Base-by-base conservation (phyloP, 2,329 filamentous ascomycete genomes). In the Neopestalotiopsis sp. region DNA sequence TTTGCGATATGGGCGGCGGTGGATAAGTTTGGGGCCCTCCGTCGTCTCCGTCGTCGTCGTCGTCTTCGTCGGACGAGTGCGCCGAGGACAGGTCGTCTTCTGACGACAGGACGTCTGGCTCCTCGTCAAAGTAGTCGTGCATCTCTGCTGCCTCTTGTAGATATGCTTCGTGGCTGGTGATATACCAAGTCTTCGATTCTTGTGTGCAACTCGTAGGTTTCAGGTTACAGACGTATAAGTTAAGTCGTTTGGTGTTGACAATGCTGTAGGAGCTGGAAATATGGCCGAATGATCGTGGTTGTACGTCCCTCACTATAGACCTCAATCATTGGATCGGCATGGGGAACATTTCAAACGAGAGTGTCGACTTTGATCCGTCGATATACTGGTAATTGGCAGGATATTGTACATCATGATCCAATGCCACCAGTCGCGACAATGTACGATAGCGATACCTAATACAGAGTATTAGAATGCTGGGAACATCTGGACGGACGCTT, bases 1-100 rank as follows among this genome's bases (percentile, higher is more conserved):
- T 87, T 69, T 85, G 86, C 63, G 83, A 84, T 24, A 84, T 78
- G 12, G 83, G 84, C 17, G 80, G 84, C 12, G 83, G 84, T 10
- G 59, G 59, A 32, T 34, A 14, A 4, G 81, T 81, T 7, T 80
- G 79, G n/a, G 72, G 71, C 56, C 77, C 75, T 32, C 78, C 74
- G 61, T 77, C 74, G 69, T 78, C 77, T 6, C 74, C 76, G 61
- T n/a, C 62, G 2, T 45, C 20, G 66, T 72, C 73, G 66, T 78
- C 76, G 38, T 72, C 77, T 59, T 76, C 74, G 28, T 73, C 71
- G 12, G 76, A 74, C 42, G 34, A 42, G 28, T 75, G 73, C 61
- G 75, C 76, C 20, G 42, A 58, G 64, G 28, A 42, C 24, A n/a
- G 20, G 64, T 34, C 45, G 49, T 61, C 59, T 24, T 67, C 65